Percentiles rank a stretch among this genome's conserved stretches.
phyloP scores from a whole-genome alignment of 441 rosid species.

The Macaranga tanarius region DNA sequence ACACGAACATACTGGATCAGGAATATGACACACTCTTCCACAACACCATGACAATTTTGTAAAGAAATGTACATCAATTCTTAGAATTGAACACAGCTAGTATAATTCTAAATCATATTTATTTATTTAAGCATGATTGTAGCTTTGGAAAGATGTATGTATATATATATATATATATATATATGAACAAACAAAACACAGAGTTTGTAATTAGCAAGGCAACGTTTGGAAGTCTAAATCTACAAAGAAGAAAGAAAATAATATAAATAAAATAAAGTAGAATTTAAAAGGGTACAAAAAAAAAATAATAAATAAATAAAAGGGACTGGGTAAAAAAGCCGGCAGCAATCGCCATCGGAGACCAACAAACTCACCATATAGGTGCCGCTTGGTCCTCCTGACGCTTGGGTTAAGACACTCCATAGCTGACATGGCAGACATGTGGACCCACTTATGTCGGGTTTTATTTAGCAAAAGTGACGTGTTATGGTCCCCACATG shows the following conservation, averaged over 20 bases:
- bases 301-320: not conserved
- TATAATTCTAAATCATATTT: no score
- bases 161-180: no score
- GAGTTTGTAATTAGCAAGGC: no score
- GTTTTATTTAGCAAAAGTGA: constrained; percentile 13
- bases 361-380: constrained; percentile 31
- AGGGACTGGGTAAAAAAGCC: constrained; percentile 21
- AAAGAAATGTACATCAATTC: no score
- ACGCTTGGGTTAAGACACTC: constrained; percentile 28
- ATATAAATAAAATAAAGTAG: not conserved
- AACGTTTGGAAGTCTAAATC: not conserved
- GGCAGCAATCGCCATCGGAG: constrained; percentile 40
- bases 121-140: no score
- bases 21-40: no score
- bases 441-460: constrained; percentile 45
- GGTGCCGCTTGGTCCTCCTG: constrained; percentile 45
- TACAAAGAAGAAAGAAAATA: not conserved
- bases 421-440: constrained; percentile 55
- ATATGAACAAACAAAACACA: no score
- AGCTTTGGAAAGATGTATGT: no score
- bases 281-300: not conserved
- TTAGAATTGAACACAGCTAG: no score
- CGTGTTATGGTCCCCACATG: constrained; percentile 46
- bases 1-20: no score
- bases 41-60: no score